phyloP scores from a whole-genome alignment of 108 stramenopile genomes.

The Stephanodiscus minutulus region DNA sequence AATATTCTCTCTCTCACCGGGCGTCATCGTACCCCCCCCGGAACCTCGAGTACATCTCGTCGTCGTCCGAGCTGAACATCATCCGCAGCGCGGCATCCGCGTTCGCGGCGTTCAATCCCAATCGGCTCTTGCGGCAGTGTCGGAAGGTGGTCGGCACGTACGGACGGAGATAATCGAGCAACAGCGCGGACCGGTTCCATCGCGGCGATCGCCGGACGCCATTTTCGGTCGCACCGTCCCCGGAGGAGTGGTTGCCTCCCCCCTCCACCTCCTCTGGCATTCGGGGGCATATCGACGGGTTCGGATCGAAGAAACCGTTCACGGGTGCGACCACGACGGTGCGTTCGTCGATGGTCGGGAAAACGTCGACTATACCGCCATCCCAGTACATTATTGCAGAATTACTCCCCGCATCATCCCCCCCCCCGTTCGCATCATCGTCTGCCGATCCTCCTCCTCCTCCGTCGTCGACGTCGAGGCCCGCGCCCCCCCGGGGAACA shows the following conservation, averaged over 20 bases:
- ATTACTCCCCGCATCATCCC: too few relatives aligned
- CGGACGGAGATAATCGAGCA: conserved; percentile 22
- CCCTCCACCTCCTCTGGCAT: conserved; percentile 17
- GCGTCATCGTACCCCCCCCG: conserved; percentile 55
- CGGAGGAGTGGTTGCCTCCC: too few relatives aligned
- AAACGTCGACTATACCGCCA: conserved; percentile 67
- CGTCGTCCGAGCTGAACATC: conserved; percentile 45
- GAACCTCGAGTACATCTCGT: conserved; percentile 44
- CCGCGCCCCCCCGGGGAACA: neutral
- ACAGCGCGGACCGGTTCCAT: neutral
- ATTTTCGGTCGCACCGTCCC: neutral
- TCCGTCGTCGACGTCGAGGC: neutral
- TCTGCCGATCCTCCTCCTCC: neutral
- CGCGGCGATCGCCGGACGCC: neutral
- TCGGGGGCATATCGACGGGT: conserved; percentile 54
- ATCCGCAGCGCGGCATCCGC: conserved; percentile 30
- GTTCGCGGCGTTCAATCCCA: conserved; percentile 38
- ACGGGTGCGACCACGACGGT: conserved; percentile 67
- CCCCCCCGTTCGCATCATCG: conserved; percentile 4
- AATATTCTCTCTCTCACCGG: conserved; percentile 33
- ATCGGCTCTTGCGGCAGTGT: conserved; percentile 35
- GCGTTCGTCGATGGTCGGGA: conserved; percentile 57
- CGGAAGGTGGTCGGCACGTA: conserved; percentile 40
- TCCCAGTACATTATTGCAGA: conserved; percentile 63
- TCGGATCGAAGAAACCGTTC: conserved; percentile 45